Conservation (phyloP, 116 monocot species). For the Zostera marina region DNA sequence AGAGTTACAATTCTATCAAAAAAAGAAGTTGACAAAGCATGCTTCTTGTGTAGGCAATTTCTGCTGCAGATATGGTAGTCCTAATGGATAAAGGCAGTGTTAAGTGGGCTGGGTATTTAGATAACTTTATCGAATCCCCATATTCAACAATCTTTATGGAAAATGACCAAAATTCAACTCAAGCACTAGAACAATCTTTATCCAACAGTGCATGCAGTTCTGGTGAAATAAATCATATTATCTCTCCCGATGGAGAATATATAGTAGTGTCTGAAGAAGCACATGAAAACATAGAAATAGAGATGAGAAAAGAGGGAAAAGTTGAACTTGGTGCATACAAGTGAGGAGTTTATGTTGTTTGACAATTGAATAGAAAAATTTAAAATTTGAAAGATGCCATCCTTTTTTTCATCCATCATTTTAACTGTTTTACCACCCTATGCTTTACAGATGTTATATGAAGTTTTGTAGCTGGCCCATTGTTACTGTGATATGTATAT, state of each 20-base stretch:
- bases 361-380: background rate
- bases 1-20: no score
- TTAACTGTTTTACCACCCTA: background rate
- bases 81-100: slow-evolving; percentile 78
- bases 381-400: background rate
- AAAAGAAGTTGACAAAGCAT: background rate
- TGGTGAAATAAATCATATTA: slow-evolving; percentile 12
- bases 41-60: slow-evolving; percentile 50
- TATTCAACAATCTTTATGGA: slow-evolving; percentile 25
- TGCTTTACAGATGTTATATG: slow-evolving; percentile 51
- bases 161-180: slow-evolving; percentile 16
- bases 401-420: background rate
- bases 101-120: slow-evolving; percentile 56
- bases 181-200: slow-evolving; percentile 12
- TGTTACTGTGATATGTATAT: slow-evolving; percentile 44
- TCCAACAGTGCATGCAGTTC: slow-evolving; percentile 2
- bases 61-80: slow-evolving; percentile 68
- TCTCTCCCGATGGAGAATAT: slow-evolving; percentile 11
- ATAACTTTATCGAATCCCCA: slow-evolving; percentile 34
- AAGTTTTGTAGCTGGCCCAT: slow-evolving; percentile 42
- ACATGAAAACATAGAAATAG: slow-evolving; percentile 24
- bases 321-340: slow-evolving; percentile 73
- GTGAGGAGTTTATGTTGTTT: slow-evolving; percentile 29
- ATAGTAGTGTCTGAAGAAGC: slow-evolving; percentile 24
- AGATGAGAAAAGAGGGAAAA: slow-evolving; percentile 68